phyloP scores from a whole-genome alignment of 164 flowering plant genomes.

The Saururus chinensis region DNA sequence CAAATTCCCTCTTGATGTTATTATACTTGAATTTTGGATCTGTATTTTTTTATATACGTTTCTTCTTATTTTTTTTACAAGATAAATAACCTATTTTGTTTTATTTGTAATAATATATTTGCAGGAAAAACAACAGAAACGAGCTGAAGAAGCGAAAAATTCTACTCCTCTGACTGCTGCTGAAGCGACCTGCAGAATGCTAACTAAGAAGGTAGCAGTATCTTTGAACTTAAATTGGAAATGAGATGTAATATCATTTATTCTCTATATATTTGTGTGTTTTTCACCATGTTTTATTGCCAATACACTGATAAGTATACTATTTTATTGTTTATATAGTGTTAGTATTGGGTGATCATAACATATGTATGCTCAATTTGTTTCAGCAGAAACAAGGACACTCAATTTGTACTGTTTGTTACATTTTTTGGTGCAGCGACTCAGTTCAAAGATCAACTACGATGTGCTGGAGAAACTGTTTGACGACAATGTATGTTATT shows the following conservation, averaged over 20 bases:
- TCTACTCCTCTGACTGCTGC: conserved; percentile 54
- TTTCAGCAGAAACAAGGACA: too few species aligned
- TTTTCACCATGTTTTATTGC: not conserved
- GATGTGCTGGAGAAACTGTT: conserved; percentile 51
- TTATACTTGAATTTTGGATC: not conserved
- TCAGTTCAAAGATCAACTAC: conserved; percentile 60
- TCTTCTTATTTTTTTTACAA: too few species aligned
- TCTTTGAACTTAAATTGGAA: not conserved
- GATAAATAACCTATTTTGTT: not conserved
- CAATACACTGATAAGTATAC: not conserved
- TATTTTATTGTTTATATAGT: not conserved
- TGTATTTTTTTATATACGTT: not conserved
- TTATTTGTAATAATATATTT: not conserved
- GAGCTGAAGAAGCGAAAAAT: conserved; percentile 55
- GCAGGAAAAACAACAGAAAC: conserved; percentile 54
- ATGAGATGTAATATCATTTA: not conserved
- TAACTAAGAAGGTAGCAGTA: conserved; percentile 46
- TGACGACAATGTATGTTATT: conserved; percentile 17
- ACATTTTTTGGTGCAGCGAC: conserved; percentile 27
- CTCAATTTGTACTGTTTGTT: not conserved
- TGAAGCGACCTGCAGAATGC: conserved; percentile 64
- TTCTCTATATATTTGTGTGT: not conserved
- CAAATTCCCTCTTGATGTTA: not conserved
- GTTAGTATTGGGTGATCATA: not conserved
- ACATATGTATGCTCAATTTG: too few species aligned